Base-by-base conservation (phyloP, 2,329 filamentous ascomycete genomes). In the Microdochium trichocladiopsis region DNA sequence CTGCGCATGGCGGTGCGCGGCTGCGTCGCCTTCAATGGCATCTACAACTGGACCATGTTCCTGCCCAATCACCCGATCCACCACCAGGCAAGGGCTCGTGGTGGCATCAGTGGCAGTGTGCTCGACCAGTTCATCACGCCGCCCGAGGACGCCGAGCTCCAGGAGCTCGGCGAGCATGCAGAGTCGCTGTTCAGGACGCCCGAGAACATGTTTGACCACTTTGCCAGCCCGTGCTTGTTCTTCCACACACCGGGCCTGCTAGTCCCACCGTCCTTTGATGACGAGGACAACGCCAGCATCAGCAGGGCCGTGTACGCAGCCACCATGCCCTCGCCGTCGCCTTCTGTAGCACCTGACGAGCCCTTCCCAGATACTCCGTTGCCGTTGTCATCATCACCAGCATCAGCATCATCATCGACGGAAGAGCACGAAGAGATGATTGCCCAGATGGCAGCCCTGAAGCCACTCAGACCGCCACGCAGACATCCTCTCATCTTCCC, bases 1-100 rank as follows among this genome's bases (percentile, higher is more conserved):
- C 59, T 66, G 14, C 65, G 60, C 28, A 71, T 79, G 60, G 71
- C 69, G 37, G 69, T 85, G 45, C 72, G 77, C 10, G 81, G 81
- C 8, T 63, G 83, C 28, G 66, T 81, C 16, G 73, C 75, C 8
- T 77, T 77, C 64, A 82, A 86, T 57, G 82, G 80, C 43, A 73
- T 86, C 53, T 86, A 82, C 66, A 78, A 86, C 67, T 86, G 82
- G 83, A 82, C 80, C 52, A 78, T 72, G 63, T 80, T 84, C 53
- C 70, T 82, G 11, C 77, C 77, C 0, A 73, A 77, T 56, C 77
- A 83, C 53, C 71, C 69, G 6, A 64, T 74, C 55, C 74, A 80
- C 57, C 57, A 61, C 31, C 52, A 53, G 5, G 6, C 6, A n/a
- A 51, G 58, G 1, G 50, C 56, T 10, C n/a, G n/a, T n/a, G n/a